Percentiles rank a stretch among this genome's conserved stretches.
These are phyloP conservation scores for Acanthamoeba healyi DNA, from an alignment of 208 protist genomes.

Conservation along the genomic window DNA sequence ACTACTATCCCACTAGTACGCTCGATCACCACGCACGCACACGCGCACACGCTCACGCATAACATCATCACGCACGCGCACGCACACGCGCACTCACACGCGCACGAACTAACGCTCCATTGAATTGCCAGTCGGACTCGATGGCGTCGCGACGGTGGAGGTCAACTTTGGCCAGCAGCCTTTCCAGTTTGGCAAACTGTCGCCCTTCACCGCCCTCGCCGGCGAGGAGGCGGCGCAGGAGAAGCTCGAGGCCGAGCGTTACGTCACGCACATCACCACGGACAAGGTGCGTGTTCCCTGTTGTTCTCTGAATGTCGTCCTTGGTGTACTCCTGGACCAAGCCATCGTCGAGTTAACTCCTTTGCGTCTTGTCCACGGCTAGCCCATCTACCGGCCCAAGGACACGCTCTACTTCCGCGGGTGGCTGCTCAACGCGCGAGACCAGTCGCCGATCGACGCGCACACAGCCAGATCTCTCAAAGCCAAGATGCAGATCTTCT, in stretches of 20 bases:
- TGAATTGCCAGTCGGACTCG: neutral
- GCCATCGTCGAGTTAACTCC: no score
- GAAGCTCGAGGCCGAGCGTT: neutral
- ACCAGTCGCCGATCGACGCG: neutral
- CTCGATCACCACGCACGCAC: neutral
- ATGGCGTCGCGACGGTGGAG: neutral
- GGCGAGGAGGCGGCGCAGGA: neutral
- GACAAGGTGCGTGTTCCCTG: neutral
- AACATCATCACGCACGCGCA: no score
- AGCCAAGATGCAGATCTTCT: neutral
- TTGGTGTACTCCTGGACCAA: no score
- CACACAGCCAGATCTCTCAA: neutral
- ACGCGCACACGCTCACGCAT: neutral
- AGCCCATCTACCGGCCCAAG: slow-evolving; percentile 28
- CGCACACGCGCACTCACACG: no score
- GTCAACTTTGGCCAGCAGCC: slow-evolving; percentile 8
- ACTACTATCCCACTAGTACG: neutral
- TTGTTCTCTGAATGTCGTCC: neutral
- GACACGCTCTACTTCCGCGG: slow-evolving; percentile 33
- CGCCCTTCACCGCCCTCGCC: neutral
- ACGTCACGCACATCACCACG: slow-evolving; percentile 17
- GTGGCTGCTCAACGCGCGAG: neutral
- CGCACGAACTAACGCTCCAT: no score
- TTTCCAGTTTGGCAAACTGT: neutral
- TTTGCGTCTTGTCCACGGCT: no score